Evolutionary conservation across 306 rosid species (phyloP), one percentile per base, ranked within the genome.

Genomic region (Lathyrus oleraceus): DNA sequence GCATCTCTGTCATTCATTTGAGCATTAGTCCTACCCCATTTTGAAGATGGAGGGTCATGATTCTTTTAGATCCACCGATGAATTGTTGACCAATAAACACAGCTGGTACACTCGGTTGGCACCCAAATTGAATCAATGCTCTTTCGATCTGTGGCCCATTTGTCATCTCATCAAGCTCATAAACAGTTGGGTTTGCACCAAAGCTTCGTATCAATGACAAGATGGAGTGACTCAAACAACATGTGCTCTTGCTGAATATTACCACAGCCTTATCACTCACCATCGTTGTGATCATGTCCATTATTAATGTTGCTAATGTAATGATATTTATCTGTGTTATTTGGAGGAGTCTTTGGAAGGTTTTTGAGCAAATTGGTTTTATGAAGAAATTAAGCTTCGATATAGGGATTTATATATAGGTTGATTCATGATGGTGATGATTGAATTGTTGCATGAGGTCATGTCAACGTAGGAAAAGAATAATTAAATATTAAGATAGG

Each of bases 211-310:
- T 77, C 53, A 86, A 82, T 53, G 88, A 12, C 77, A 71, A 86
- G n/a, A 81, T 78, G 4, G 88, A 74, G 61, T 82, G 86, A 51
- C 89, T 83, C 79, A 88, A 62, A 79, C 76, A 74, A 52, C 89
- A 82, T 4, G 53, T 70, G 32, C 63, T 81, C 81, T 85, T 86
- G 87, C 93, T 87, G 81, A 87, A 87, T 67, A 87, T 83, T 76
- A 85, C 93, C 79, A 87, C 80, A 7, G 87, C 76, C 64, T 73
- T 87, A 15, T 77, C 78, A 28, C 63, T 86, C 30, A 83, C 90
- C 85, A 83, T 39, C 19, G 82, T 69, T 8, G 73, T 67, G n/a
- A 87, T 71, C 40, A 40, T 61, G 2, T 76, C 87, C 87, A 86
- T 73, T 49, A 49, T 16, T 20, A 20, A 44, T 7, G 12, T 44